Base-by-base conservation (phyloP, 495 filamentous ascomycete species). In the Penicillium pancosmium region DNA sequence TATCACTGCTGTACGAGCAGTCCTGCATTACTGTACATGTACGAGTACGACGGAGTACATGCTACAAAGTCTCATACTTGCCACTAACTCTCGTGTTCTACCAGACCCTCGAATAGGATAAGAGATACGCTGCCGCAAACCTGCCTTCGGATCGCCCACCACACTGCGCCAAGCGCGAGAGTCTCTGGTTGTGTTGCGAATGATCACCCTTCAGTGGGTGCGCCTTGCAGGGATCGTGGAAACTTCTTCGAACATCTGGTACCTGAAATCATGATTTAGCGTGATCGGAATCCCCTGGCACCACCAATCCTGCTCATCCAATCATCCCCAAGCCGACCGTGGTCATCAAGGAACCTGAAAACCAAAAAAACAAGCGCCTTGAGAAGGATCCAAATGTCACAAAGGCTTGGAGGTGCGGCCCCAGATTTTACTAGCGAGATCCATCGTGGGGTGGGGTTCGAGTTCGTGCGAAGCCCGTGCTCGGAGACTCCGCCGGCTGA, bases 351-450 rank as follows among this genome's bases (percentile, higher is more conserved):
- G 55, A 46, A 11, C 11, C 3, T 38, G 36, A 46, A 31, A 4
- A 46, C 41, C 3, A 9, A 41, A 53, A 53, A 53, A 25, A 23
- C 16, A 38, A 53, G 47, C 12, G 27, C 47, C 47, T 55, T 31
- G 11, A 35, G 36, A 33, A 53, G 36, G n/a, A 33, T 36, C 41
- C 35, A 61, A 40, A 41, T 61, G 43, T 64, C 52, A 58, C 27
- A 62, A 44, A 44, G 41, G 54, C 56, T 43, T 60, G 61, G 64
- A 64, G 59, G 59, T 68, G 65, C 67, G 67, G 67, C 67, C 67
- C 67, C 67, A 69, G 67, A 63, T 69, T 69, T 65, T 41, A 54
- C 66, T 69, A 69, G 65, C 65, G 65, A 68, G 64, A 63, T 65
- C 65, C 67, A 67, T 69, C 31, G 31, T 18, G 36, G 27, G 52